phyloP scores from a whole-genome alignment of 257 asterid genomes.

The Rehmannia glutinosa region DNA sequence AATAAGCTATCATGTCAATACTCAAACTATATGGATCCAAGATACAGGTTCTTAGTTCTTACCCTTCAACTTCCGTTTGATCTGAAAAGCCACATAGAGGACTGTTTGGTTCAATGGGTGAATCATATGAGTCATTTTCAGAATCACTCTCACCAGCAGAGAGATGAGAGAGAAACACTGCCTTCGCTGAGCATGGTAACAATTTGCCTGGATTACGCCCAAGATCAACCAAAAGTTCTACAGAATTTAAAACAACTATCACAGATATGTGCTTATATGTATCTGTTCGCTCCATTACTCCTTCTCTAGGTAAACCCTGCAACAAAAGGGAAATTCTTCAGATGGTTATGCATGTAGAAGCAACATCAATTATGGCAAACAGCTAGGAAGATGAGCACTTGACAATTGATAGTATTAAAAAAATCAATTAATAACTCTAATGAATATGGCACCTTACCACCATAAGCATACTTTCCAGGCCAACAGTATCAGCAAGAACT shows the following conservation, averaged over 20 bases:
- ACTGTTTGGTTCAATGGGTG: conserved; percentile 83
- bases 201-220: conserved; percentile 78
- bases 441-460: conserved; percentile 60
- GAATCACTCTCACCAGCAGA: conserved; percentile 78
- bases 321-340: neutral
- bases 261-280: conserved; percentile 71
- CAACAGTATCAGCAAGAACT: conserved; percentile 81
- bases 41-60: conserved; percentile 34
- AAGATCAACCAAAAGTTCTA: conserved; percentile 80
- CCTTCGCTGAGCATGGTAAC: conserved; percentile 62
- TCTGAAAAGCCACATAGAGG: conserved; percentile 59
- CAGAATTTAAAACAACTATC: conserved; percentile 61
- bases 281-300: conserved; percentile 53
- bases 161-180: conserved; percentile 60
- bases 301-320: conserved; percentile 80
- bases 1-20: neutral
- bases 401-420: conserved; percentile 3
- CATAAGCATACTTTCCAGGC: conserved; percentile 73
- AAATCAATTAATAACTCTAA: conserved; percentile 11
- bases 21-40: conserved; percentile 10
- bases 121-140: conserved; percentile 74
- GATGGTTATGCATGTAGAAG: conserved; percentile 10
- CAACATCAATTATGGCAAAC: conserved; percentile 1
- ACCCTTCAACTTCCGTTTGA: conserved; percentile 71
- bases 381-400: neutral